Evolutionary conservation across 2,329 filamentous ascomycete species (phyloP).

Genomic region (Mycocentrospora acerina): DNA sequence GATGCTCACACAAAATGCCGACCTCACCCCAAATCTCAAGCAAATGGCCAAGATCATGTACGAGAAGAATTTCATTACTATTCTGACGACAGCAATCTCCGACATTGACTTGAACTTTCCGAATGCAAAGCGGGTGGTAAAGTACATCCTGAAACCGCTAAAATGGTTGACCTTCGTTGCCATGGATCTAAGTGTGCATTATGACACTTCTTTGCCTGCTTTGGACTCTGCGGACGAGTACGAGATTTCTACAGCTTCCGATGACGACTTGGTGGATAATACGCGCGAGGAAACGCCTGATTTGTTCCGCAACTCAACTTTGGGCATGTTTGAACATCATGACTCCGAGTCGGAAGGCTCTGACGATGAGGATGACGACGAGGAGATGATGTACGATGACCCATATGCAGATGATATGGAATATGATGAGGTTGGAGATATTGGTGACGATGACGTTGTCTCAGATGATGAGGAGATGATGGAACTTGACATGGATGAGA

Average conservation of each 20-base stretch:
- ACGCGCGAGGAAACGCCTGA: constrained; percentile 82
- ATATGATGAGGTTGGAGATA: constrained; percentile 70
- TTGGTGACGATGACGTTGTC: constrained; percentile 69
- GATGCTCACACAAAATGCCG: constrained; percentile 40
- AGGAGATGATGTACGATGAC: constrained; percentile 77
- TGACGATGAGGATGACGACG: constrained; percentile 62
- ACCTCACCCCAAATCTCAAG: constrained; percentile 62
- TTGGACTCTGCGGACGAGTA: constrained; percentile 70
- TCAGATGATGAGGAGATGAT: constrained; percentile 83
- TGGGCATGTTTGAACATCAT: constrained; percentile 89
- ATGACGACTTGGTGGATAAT: constrained; percentile 79
- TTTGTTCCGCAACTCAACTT: constrained; percentile 90
- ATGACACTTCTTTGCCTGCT: constrained; percentile 68
- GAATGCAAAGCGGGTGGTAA: constrained; percentile 88
- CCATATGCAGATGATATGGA: constrained; percentile 90
- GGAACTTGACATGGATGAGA: constrained; percentile 77
- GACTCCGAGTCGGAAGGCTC: constrained; percentile 75
- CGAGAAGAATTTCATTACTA: constrained; percentile 91
- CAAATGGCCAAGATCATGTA: constrained; percentile 96
- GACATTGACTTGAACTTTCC: constrained; percentile 96
- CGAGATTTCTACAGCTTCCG: constrained; percentile 89
- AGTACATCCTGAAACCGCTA: constrained; percentile 90
- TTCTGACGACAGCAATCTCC: constrained; percentile 86
- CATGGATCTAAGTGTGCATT: constrained; percentile 78
- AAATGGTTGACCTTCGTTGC: constrained; percentile 86